Evolutionary conservation across 768 basidiomycete species (phyloP), one percentile per base, ranked within the genome.

Genomic region (Amanita fuliginea): DNA sequence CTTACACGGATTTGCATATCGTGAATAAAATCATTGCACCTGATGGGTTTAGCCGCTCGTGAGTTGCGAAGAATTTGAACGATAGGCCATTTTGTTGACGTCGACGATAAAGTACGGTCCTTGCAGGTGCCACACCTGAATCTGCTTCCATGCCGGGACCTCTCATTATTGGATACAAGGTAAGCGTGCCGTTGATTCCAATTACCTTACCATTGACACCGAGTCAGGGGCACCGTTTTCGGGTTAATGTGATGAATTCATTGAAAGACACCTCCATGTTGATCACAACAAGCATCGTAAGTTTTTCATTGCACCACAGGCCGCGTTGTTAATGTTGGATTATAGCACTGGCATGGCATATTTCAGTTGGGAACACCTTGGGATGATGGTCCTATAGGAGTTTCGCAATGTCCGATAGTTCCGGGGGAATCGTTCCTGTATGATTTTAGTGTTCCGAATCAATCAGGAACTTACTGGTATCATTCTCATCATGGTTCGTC

Each of bases 291-390:
- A 70, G 56, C 10, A 56, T 60, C n/a, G 55, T 58, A 37, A 26
- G 56, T 51, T 55, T 49, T 1, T 42, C 10, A 34, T 21, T 21
- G n/a, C 41, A 30, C 40, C 6, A 39, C 14, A 5, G 3, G 7
- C 6, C 21, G 3, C 16, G 34, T 37, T 3, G 4, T 36, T 4
- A 24, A 21, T 8, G 9, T n/a, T 46, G 32, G 14, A 11, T 50
- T 18, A 34, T 42, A 60, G 59, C 70, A 71, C 43, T 76, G 75
- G 75, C 75, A 76, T 49, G 75, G 75, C 6, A 30, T 76, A 6
- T 71, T 68, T 51, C 74, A 76, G 53, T 51, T 62, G 14, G 60
- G 61, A 9, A 62, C 66, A 11, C 48, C 35, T 16, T 66, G 60
- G 59, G 61, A 57, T 16, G 63, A 75, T 51, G 73, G 73, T 64